phyloP scores from a whole-genome alignment of 164 flowering plant species.

The Umbellularia californica region DNA sequence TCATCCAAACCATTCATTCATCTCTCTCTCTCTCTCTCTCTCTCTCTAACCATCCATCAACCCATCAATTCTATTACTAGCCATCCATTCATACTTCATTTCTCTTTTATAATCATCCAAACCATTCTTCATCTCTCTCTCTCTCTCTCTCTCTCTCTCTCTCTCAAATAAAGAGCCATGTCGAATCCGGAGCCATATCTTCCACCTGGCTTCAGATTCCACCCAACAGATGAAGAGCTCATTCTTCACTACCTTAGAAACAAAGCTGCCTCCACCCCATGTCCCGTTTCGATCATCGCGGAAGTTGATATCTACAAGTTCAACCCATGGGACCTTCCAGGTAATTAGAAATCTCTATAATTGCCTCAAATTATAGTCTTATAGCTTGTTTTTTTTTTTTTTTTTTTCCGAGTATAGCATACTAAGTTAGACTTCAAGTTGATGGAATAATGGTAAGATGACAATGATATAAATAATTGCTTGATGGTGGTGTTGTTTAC shows the following conservation, averaged over 20 bases:
- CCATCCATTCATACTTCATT: background rate
- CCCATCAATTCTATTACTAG: too few relatives aligned
- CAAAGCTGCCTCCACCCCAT: conserved; percentile 27
- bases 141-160: background rate
- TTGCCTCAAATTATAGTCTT: background rate
- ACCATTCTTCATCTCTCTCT: background rate
- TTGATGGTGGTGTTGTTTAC: background rate
- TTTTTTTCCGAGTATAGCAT: too few relatives aligned
- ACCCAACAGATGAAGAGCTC: conserved; percentile 66
- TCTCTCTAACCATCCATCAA: background rate
- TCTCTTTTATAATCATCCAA: background rate
- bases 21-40: background rate
- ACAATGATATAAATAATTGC: too few relatives aligned
- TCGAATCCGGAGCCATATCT: conserved; percentile 8
- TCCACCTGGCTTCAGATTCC: conserved; percentile 56
- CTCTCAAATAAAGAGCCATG: background rate
- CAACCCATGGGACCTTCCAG: conserved; percentile 52
- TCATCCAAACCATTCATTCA: too few relatives aligned
- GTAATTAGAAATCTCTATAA: conserved; percentile 11
- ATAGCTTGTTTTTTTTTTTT: too few relatives aligned
- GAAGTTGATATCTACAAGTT: conserved; percentile 50
- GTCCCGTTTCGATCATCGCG: conserved; percentile 39
- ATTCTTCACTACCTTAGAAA: conserved; percentile 41
- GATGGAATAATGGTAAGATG: too few relatives aligned
- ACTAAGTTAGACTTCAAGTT: too few relatives aligned